Evolutionary conservation across 2,329 filamentous ascomycete genomes (phyloP).

Genomic region (Ophiocordyceps camponoti-floridani): DNA sequence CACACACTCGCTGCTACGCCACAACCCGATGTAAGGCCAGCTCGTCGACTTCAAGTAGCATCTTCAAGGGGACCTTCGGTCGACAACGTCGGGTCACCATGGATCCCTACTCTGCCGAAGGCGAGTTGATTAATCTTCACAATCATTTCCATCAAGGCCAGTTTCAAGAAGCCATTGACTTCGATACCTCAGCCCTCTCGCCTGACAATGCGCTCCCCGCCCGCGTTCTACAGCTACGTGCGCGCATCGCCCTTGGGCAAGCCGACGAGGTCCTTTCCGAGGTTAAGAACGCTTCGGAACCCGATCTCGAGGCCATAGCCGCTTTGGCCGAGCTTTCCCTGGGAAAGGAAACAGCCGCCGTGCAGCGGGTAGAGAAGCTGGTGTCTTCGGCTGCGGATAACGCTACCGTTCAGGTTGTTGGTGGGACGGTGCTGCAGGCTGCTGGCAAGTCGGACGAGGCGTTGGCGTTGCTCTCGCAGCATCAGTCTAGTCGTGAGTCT

Average conservation of each 20-base stretch:
- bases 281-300: constrained; percentile 44
- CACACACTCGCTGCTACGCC: neutral
- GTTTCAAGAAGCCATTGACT: constrained; percentile 73
- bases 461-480: constrained; percentile 57
- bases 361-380: constrained; percentile 47
- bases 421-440: constrained; percentile 65
- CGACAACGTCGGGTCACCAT: constrained; percentile 22
- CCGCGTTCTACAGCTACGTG: constrained; percentile 61
- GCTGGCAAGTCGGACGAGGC: constrained; percentile 76
- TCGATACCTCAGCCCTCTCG: constrained; percentile 65
- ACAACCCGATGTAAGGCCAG: neutral
- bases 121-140: constrained; percentile 55
- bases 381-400: constrained; percentile 53
- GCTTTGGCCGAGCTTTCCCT: constrained; percentile 52
- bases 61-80: neutral
- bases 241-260: constrained; percentile 68
- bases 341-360: constrained; percentile 43
- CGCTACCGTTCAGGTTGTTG: constrained; percentile 60
- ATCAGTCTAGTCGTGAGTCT: constrained; percentile 67
- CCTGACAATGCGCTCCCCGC: constrained; percentile 60
- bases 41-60: neutral
- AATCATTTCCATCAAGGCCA: constrained; percentile 63
- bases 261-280: constrained; percentile 54
- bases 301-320: constrained; percentile 60
- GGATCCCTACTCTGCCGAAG: constrained; percentile 55